Conservation (phyloP, 306 rosid species). For the Trifolium dubium region DNA sequence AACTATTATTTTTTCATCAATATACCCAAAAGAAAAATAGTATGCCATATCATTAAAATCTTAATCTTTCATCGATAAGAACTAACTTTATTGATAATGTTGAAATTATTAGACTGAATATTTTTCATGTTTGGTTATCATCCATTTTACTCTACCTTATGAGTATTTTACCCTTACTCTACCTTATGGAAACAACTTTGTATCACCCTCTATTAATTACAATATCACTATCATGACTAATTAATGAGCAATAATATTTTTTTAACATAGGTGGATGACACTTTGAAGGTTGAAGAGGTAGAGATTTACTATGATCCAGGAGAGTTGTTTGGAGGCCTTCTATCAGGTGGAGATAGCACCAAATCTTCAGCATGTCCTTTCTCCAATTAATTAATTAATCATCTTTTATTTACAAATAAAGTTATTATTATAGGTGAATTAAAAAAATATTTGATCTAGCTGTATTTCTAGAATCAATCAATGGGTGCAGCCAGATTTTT, state of each 20-base stretch:
- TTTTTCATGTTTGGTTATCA: no score
- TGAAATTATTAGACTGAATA: no score
- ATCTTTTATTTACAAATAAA: no score
- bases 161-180: no score
- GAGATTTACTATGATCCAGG: conserved; percentile 73
- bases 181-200: neutral
- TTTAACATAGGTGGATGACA: conserved; percentile 58
- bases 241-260: neutral
- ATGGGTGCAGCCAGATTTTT: no score
- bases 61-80: no score
- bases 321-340: conserved; percentile 70
- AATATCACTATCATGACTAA: neutral
- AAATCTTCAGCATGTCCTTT: neutral
- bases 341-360: conserved; percentile 17
- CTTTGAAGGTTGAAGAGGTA: conserved; percentile 66
- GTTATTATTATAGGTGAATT: neutral
- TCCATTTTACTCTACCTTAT: no score
- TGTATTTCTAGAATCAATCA: no score
- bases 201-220: neutral
- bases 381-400: neutral
- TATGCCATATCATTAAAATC: no score
- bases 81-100: no score
- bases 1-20: no score
- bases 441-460: neutral
- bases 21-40: no score